Evolutionary conservation across 495 filamentous ascomycete genomes (phyloP), one percentile per base, ranked within the genome.

Genomic region (Neurospora terricola): DNA sequence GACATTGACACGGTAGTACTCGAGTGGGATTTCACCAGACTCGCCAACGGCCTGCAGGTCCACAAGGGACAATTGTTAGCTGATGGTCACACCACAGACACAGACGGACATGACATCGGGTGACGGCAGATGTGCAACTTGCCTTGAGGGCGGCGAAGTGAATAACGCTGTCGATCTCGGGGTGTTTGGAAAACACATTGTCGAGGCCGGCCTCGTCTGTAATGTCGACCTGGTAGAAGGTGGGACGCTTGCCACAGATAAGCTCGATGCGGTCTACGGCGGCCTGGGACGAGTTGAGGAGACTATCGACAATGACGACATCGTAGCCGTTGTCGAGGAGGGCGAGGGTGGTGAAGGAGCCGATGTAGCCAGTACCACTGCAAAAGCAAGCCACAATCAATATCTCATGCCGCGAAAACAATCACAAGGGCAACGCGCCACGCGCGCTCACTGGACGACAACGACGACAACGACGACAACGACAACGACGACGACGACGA

Each of bases 101-200:
- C 38, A 23, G 36, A 30, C 70, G 62, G 30, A 27, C 16, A 62
- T 34, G 71, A 66, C 40, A 71, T 62, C 34, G 18, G 38, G 68
- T 42, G 42, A 23, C 14, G 14, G 37, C 42, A 45, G 34, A 42
- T 70, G 7, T 18, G 71, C 70, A 69, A 79, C 87, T 73, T 83
- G 93, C 94, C 92, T 99, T 99, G 75, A 99, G 88, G 21, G 96
- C 96, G 69, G 96, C 96, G 81, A 99, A 99, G 85, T 99, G 96
- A 74, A 99, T 98, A 69, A 98, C 96, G 81, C 92, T 96, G 87
- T 97, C 93, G 80, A 99, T 97, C 77, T 93, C 90, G 38, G 94
- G 93, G 83, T 98, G 92, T 69, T 90, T 92, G 74, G 88, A 86
- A 81, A 99, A 98, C 74, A 98, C 92, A 79, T 91, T 89, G 84